Evolutionary conservation across 2,329 filamentous ascomycete genomes (phyloP), one percentile per base, ranked within the genome.

Genomic region (Cladosporium sp.): DNA sequence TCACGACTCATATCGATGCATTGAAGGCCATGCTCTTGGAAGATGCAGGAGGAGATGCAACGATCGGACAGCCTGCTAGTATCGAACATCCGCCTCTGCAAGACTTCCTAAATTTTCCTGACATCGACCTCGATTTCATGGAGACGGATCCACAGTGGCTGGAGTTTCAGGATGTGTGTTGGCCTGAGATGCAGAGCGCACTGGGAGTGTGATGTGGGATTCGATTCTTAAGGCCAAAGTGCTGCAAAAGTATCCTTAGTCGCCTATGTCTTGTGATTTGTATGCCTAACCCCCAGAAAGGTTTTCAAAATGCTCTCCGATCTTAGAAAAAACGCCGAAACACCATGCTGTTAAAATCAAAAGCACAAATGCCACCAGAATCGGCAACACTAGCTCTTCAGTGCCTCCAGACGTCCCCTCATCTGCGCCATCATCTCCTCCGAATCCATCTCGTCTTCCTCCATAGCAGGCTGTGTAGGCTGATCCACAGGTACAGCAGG

Each of bases 391-490:
- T 78, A 97, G 79, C 93, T 97, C 85, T 95, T 91, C 75, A 98
- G 80, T 40, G 93, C 93, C 80, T 98, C 92, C 72, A 99, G 79
- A 57, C 94, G 85, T 71, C 93, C 93, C 76, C 94, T 85, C 95
- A 98, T 98, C 82, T 96, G 91, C 73, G 93, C 90, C 81, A 98
- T 87, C 82, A 95, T 92, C 57, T 91, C 92, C 79, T 97, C 93
- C 68, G 92, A 89, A 73, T 95, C 91, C 75, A 93, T 90, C 73
- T 96, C 91, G 70, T 93, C 88, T 66, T 84, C 80, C 52, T 83
- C 84, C 67, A 83, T 83, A 46, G 84, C 78, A 49, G 85, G 82
- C 69, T 83, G 77, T 16, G 83, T 80, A 61, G 80, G 79, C 58
- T 83, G 82, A 68, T 85, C 83, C 21, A 75, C 60, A 52, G 73